These are phyloP conservation scores for Microcera coccophila DNA, from an alignment of 2,329 filamentous ascomycete species.

Conservation along the genomic window DNA sequence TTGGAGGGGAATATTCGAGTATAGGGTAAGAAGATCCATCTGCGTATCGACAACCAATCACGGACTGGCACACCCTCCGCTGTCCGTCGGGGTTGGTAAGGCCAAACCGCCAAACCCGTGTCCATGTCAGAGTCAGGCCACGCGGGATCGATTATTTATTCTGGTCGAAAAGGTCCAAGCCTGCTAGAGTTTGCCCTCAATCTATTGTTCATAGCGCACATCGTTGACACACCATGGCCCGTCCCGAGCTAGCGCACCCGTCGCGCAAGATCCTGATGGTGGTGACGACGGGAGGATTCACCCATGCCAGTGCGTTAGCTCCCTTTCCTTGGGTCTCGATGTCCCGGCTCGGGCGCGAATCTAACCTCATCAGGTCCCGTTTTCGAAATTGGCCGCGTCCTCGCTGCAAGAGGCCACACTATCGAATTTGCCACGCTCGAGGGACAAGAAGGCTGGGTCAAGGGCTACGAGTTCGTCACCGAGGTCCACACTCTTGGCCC, in stretches of 20 bases:
- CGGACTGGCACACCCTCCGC: no score
- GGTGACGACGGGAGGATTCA: constrained; percentile 32
- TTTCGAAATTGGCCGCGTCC: constrained; percentile 28
- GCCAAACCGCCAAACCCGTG: no score
- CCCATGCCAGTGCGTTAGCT: constrained; percentile 27
- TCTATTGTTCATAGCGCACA: no score
- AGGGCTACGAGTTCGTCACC: constrained; percentile 27
- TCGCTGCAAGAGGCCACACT: constrained; percentile 29
- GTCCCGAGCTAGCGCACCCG: constrained; percentile 10
- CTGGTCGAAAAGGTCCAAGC: no score
- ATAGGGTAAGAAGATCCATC: no score
- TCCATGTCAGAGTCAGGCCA: no score
- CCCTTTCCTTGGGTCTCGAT: background rate
- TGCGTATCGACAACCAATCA: no score
- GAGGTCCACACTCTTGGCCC: constrained; percentile 30
- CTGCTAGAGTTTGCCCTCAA: no score
- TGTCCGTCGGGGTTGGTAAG: no score
- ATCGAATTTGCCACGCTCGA: constrained; percentile 35
- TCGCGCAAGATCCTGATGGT: constrained; percentile 27
- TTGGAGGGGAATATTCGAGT: no score
- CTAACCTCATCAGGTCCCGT: constrained; percentile 22
- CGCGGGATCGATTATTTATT: no score
- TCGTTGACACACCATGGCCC: constrained; percentile 5
- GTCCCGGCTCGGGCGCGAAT: background rate
- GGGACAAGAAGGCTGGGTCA: constrained; percentile 33